phyloP scores from a whole-genome alignment of 2,329 filamentous ascomycete genomes.

The Fusarium sp. region DNA sequence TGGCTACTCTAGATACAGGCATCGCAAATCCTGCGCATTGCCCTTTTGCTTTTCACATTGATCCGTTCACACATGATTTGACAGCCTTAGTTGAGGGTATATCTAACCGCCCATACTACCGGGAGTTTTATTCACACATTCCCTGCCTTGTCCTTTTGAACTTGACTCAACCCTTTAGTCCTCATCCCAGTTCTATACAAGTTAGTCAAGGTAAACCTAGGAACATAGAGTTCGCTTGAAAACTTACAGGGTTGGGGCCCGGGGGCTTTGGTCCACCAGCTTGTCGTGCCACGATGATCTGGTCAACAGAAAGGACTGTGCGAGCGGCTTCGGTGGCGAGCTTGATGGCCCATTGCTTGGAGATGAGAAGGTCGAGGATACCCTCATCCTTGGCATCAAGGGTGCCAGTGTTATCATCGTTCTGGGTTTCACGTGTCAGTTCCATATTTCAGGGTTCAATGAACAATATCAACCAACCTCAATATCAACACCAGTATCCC shows the following conservation, averaged over 20 bases:
- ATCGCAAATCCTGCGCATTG: conserved; percentile 1
- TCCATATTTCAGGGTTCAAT: neutral
- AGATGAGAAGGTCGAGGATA: conserved; percentile 90
- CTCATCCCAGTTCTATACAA: conserved; percentile 70
- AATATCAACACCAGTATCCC: conserved; percentile 93
- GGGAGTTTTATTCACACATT: conserved; percentile 29
- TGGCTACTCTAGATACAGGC: conserved; percentile 14
- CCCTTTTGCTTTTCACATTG: conserved; percentile 20
- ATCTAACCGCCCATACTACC: conserved; percentile 43
- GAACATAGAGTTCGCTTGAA: neutral
- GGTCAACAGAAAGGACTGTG: conserved; percentile 95
- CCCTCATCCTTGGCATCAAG: conserved; percentile 88
- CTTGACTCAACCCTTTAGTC: conserved; percentile 59
- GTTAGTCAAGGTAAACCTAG: conserved; percentile 43
- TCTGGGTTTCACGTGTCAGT: conserved; percentile 57
- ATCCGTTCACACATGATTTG: conserved; percentile 25
- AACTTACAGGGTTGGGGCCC: conserved; percentile 81
- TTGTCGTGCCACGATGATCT: conserved; percentile 98
- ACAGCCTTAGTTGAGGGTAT: conserved; percentile 31
- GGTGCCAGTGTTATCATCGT: conserved; percentile 82
- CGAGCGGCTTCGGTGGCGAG: conserved; percentile 94
- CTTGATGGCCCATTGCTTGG: conserved; percentile 97
- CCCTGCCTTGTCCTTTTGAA: conserved; percentile 36
- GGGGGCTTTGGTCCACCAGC: conserved; percentile 97
- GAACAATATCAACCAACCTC: conserved; percentile 66